These are phyloP conservation scores for Astragalus glycyphyllos DNA, from an alignment of 306 rosid species.

Conservation along the genomic window DNA sequence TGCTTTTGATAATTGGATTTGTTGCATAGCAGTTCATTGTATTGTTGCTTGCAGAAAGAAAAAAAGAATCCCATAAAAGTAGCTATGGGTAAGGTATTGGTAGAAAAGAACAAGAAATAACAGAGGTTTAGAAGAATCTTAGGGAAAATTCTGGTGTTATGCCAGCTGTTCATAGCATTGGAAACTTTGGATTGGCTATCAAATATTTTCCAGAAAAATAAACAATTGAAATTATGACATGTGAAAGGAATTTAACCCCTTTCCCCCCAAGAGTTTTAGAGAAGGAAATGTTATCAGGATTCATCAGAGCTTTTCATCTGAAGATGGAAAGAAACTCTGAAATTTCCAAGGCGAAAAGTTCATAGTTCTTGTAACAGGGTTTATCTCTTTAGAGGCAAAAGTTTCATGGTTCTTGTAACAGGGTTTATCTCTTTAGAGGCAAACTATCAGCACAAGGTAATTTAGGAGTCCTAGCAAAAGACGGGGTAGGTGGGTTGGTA, in stretches of 20 bases:
- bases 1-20: neutral
- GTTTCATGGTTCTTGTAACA: neutral
- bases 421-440: neutral
- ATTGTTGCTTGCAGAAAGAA: conserved; percentile 12
- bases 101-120: neutral
- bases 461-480: neutral
- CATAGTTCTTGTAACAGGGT: neutral
- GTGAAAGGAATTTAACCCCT: conserved; percentile 1
- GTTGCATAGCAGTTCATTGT: conserved; percentile 21
- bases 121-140: neutral
- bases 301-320: neutral
- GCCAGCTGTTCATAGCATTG: conserved; percentile 18
- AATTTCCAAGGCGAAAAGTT: conserved; percentile 2
- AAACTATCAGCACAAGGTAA: neutral
- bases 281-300: neutral
- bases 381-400: conserved; percentile 3
- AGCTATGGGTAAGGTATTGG: neutral
- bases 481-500: neutral
- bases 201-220: neutral
- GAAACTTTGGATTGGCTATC: neutral
- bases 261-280: neutral
- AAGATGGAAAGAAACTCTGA: neutral
- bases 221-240: conserved; percentile 14
- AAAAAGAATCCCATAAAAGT: neutral
- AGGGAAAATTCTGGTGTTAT: conserved; percentile 20